Percentiles rank a stretch among this genome's conserved stretches.
Conservation (phyloP, 2,329 filamentous ascomycete genomes). For the Fusarium sp. region DNA sequence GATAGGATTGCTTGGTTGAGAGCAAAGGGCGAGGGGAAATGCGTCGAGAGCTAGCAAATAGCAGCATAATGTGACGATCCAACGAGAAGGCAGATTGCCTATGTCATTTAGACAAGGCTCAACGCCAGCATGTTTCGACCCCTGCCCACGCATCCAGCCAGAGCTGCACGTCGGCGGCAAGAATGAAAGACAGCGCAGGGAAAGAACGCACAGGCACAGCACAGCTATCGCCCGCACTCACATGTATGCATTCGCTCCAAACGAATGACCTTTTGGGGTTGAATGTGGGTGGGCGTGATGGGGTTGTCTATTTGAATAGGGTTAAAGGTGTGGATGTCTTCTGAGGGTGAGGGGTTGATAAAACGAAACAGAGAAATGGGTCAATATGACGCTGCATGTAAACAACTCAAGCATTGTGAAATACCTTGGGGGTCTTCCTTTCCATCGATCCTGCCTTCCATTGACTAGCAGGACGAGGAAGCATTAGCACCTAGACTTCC, state of each 20-base stretch:
- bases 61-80: slow-evolving; percentile 26
- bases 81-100: slow-evolving; percentile 24
- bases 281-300: not conserved
- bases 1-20: slow-evolving; percentile 31
- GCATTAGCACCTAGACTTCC: not conserved
- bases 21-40: slow-evolving; percentile 21
- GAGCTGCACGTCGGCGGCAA: slow-evolving; percentile 32
- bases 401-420: slow-evolving; percentile 21
- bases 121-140: slow-evolving; percentile 30
- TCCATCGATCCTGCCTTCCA: not conserved
- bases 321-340: slow-evolving; percentile 8
- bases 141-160: slow-evolving; percentile 26
- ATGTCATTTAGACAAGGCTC: slow-evolving; percentile 18
- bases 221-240: slow-evolving; percentile 17
- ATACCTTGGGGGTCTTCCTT: not conserved
- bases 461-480: not conserved
- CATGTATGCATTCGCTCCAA: slow-evolving; percentile 21
- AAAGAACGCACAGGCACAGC: slow-evolving; percentile 1
- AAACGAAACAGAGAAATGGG: slow-evolving; percentile 19
- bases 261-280: slow-evolving; percentile 4
- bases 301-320: slow-evolving; percentile 16
- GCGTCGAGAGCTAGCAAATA: slow-evolving; percentile 18
- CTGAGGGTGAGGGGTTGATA: slow-evolving; percentile 19
- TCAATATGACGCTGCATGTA: slow-evolving; percentile 36
- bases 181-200: slow-evolving; percentile 27